These are phyloP conservation scores for Suillus alpinus DNA, from an alignment of 768 basidiomycete genomes.

Conservation along the genomic window DNA sequence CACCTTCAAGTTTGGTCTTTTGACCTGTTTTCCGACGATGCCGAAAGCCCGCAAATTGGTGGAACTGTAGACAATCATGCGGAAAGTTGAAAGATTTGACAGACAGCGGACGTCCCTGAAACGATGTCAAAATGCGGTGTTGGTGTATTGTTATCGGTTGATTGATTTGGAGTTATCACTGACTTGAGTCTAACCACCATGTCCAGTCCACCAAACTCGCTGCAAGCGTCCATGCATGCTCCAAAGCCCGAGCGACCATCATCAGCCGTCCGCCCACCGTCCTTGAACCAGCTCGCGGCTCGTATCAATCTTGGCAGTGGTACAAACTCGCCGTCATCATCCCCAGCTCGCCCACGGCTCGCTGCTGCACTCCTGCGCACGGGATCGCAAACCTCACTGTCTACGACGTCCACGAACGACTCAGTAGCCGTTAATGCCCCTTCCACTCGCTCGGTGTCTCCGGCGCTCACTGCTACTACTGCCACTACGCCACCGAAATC, in stretches of 20 bases:
- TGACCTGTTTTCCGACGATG: neutral
- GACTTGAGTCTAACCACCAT: conserved; percentile 16
- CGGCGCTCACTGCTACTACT: conserved; percentile 47
- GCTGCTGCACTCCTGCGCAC: conserved; percentile 72
- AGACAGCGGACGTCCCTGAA: neutral
- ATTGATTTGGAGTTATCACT: neutral
- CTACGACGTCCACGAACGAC: conserved; percentile 48
- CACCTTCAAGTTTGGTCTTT: too few species aligned
- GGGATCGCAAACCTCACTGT: conserved; percentile 50
- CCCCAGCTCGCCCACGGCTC: conserved; percentile 59
- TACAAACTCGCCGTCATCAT: conserved; percentile 20
- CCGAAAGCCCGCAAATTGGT: neutral
- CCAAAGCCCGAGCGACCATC: conserved; percentile 38
- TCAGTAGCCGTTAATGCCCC: conserved; percentile 68
- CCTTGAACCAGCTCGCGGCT: conserved; percentile 79
- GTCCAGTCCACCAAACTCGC: conserved; percentile 31
- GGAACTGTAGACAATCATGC: neutral
- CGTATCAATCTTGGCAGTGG: conserved; percentile 54
- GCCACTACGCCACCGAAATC: conserved; percentile 40
- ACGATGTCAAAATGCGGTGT: conserved; percentile 2
- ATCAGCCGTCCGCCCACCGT: conserved; percentile 51
- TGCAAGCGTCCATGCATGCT: conserved; percentile 31
- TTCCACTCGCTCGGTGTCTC: conserved; percentile 65
- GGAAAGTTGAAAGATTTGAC: neutral
- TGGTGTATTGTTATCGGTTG: neutral